Base-by-base conservation (phyloP, 805 yeast species). In the Saccharomycopsis guyanensis region DNA sequence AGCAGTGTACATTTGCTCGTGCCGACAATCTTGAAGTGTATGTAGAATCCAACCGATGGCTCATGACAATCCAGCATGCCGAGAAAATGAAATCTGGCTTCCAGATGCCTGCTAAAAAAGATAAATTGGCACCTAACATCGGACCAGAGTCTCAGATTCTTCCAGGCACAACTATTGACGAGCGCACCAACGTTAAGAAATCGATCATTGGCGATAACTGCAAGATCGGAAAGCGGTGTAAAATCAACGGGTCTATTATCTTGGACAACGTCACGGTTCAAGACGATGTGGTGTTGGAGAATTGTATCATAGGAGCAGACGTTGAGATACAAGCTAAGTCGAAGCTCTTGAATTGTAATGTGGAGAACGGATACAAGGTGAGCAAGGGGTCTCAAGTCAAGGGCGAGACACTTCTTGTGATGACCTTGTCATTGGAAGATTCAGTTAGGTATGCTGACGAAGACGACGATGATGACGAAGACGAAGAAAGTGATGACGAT, bases 61-160 rank as follows among this genome's bases (percentile, higher is more conserved):
- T 82, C 47, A 73, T 91, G 74, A 83, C 77, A 58, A 60, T 47
- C 19, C 52, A 29, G 13, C 53, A 49, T 34, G 22, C 29, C 15
- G 43, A 38, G 27, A 47, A 43, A 20, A 38, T 49, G 29, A 20
- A 34, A 22, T 42, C 13, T n/a, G 18, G 32, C 7, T 23, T 20
- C 32, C 15, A 42, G 42, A 27, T 46, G 8, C 47, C 54, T 7
- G 57, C 56, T 34, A 59, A 69, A 1, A 70, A 73, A 58, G 78
- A 75, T 23, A 75, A 75, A 55, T 63, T 67, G 10, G 70, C 77
- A 3, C 91, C 96, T 1, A 81, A 82, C 13, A 76, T 93, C 31
- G 97, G 97, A 46, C 81, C 80, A 7, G 98, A 91, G 62, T 85
- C 95, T 0, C 62, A 81, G 33, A 80, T 91, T 10, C 97, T 91